Evolutionary conservation across 192 early-diverging fungal species (phyloP).

Genomic region (Pecoramyces ruminantium): DNA sequence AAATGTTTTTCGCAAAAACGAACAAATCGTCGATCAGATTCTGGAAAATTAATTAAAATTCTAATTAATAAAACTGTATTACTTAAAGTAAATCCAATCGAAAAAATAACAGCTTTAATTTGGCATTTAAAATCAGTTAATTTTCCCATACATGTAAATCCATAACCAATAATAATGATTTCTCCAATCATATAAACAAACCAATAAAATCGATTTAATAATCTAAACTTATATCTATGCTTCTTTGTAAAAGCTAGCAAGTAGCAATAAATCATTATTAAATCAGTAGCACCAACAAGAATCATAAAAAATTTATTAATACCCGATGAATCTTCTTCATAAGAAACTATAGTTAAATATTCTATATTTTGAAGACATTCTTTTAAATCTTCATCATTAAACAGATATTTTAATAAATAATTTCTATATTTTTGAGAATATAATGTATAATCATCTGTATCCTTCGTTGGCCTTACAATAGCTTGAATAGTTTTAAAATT

Average conservation of each 20-base stretch:
- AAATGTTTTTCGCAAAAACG: not conserved
- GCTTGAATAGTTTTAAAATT: not conserved
- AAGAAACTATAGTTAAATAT: not conserved
- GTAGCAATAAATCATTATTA: not conserved
- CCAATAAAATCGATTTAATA: not conserved
- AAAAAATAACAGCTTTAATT: not conserved
- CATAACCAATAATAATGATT: not conserved
- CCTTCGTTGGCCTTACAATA: not conserved
- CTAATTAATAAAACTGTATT: no score
- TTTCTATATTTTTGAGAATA: not conserved
- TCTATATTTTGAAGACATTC: not conserved
- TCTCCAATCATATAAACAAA: not conserved
- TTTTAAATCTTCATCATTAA: not conserved
- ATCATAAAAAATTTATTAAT: not conserved
- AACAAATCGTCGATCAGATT: no score
- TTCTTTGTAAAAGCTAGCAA: not conserved
- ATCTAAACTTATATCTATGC: not conserved
- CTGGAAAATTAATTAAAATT: no score
- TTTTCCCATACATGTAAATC: not conserved
- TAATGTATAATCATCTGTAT: not conserved
- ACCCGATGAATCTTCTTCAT: not conserved
- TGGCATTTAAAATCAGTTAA: not conserved
- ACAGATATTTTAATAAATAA: not conserved
- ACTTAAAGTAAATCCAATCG: not conserved
- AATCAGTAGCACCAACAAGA: not conserved